Evolutionary conservation across 2,329 filamentous ascomycete species (phyloP).

Genomic region (Diplodia scrobiculata): DNA sequence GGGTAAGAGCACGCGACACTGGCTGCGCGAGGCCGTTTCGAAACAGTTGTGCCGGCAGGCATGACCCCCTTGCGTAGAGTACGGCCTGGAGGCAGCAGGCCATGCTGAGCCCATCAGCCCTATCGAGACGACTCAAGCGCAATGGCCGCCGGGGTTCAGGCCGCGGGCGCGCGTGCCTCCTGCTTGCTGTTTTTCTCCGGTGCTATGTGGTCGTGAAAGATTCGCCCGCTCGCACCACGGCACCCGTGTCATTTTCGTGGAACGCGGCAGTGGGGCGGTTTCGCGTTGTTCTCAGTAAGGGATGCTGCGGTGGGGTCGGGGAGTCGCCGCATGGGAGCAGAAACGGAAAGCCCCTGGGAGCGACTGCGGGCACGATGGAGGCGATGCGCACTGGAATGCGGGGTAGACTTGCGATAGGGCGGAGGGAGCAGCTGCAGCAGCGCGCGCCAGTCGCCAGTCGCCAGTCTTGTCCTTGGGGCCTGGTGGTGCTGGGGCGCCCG

Average conservation of each 20-base stretch:
- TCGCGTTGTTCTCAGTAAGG: conserved; percentile 10
- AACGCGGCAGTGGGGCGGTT: conserved; percentile 9
- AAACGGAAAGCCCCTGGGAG: background rate
- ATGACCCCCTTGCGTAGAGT: background rate
- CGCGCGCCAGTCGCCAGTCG: background rate
- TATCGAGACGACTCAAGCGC: conserved; percentile 9
- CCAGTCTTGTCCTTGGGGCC: background rate
- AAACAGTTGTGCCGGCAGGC: conserved; percentile 14
- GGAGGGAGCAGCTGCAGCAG: background rate
- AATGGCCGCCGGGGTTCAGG: conserved; percentile 10
- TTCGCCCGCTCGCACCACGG: conserved; percentile 17
- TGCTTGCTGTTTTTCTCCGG: background rate
- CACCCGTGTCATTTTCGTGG: conserved; percentile 25
- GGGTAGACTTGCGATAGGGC: conserved; percentile 15
- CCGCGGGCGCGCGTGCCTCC: conserved; percentile 21
- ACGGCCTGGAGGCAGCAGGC: background rate
- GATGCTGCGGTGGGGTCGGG: conserved; percentile 2
- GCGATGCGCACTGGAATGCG: conserved; percentile 21
- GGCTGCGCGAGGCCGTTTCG: background rate
- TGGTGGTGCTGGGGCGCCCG: conserved; percentile 2
- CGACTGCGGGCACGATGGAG: background rate
- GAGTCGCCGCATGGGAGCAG: conserved; percentile 1
- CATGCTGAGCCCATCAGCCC: conserved; percentile 16
- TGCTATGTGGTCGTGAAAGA: conserved; percentile 19
- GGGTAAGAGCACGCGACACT: background rate